These are phyloP conservation scores for Pyricularia sp. DNA, from an alignment of 2,329 filamentous ascomycete genomes.

Conservation along the genomic window DNA sequence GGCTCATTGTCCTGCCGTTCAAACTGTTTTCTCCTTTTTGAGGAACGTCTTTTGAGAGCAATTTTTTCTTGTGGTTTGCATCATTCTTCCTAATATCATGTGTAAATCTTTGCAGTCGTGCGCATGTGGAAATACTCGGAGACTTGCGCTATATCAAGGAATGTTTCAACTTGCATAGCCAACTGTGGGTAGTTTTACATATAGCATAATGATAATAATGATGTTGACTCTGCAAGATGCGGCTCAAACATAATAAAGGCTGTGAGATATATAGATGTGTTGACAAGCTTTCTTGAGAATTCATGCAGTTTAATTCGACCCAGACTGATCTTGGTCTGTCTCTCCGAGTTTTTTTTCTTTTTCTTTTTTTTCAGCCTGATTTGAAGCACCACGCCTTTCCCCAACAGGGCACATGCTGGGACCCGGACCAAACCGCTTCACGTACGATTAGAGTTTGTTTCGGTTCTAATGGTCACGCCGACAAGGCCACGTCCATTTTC, in stretches of 20 bases:
- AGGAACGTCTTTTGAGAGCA: background rate
- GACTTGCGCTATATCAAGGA: background rate
- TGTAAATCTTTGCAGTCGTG: background rate
- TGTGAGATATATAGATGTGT: background rate
- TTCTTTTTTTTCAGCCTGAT: background rate
- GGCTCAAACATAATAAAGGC: background rate
- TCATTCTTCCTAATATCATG: background rate
- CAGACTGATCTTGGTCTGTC: background rate
- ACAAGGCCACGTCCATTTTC: background rate
- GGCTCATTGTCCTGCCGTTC: background rate
- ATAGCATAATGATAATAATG: background rate
- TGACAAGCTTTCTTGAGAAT: background rate
- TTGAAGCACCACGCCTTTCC: background rate
- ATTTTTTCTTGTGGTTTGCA: background rate
- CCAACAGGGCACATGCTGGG: background rate
- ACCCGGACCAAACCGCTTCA: background rate
- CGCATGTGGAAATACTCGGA: background rate
- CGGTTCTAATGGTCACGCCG: background rate
- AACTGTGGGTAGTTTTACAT: background rate
- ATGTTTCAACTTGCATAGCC: background rate
- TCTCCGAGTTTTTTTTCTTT: background rate
- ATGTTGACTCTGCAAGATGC: background rate
- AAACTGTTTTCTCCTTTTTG: background rate
- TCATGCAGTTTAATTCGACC: background rate
- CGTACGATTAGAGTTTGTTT: background rate